These are phyloP conservation scores for Tetracentron sinense DNA, from an alignment of 164 flowering plant genomes.

Conservation along the genomic window DNA sequence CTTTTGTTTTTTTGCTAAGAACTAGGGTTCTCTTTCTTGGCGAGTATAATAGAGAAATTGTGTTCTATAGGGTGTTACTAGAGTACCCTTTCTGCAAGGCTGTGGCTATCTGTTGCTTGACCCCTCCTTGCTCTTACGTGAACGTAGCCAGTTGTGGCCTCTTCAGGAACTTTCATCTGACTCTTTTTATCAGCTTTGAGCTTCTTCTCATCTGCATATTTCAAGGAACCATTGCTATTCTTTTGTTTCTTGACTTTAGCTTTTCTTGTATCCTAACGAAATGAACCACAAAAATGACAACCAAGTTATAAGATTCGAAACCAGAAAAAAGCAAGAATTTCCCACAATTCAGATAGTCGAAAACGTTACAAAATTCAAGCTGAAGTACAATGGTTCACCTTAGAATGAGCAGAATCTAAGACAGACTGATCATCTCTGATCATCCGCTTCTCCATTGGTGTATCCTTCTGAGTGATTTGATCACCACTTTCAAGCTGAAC, in stretches of 20 bases:
- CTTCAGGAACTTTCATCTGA: conserved; percentile 30
- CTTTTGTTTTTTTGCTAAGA: no score
- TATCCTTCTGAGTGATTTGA: conserved; percentile 29
- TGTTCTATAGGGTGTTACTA: neutral
- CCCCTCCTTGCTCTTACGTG: conserved; percentile 97
- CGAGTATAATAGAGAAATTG: neutral
- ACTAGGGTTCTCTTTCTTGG: neutral
- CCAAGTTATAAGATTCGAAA: neutral
- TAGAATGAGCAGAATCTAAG: conserved; percentile 37
- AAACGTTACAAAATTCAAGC: neutral
- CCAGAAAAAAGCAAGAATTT: neutral
- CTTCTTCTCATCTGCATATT: conserved; percentile 29
- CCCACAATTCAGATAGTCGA: neutral
- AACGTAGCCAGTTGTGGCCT: conserved; percentile 61
- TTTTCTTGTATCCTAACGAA: conserved; percentile 34
- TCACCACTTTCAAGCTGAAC: conserved; percentile 31
- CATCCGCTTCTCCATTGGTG: conserved; percentile 39
- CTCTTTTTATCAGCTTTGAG: conserved; percentile 25
- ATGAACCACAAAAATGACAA: neutral
- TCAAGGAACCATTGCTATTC: conserved; percentile 27
- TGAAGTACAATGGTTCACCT: conserved; percentile 32
- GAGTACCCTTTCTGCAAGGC: conserved; percentile 92
- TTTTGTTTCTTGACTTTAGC: conserved; percentile 51
- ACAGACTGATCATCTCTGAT: conserved; percentile 35
- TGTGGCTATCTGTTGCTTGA: conserved; percentile 95